A percentile compares a stretch with the other conserved stretches of the same genome.
Conservation (phyloP, 179 eudicot genomes). For the Patellifolia procumbens region DNA sequence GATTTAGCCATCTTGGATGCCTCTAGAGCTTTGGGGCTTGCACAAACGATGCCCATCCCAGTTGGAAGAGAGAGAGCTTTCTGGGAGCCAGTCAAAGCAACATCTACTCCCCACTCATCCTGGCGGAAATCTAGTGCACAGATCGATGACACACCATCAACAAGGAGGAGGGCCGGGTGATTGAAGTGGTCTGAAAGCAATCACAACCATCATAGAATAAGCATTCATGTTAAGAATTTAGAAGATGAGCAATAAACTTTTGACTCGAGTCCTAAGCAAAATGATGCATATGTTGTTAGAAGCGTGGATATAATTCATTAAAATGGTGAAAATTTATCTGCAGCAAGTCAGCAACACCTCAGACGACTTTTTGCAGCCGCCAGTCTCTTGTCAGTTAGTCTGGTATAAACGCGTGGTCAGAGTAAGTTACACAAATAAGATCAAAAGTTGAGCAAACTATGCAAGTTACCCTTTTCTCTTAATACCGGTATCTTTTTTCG, state of each 20-base stretch:
- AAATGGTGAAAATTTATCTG: neutral
- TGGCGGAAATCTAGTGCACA: constrained; percentile 97
- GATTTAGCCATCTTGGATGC: constrained; percentile 91
- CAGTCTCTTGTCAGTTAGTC: too few species aligned
- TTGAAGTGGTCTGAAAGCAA: constrained; percentile 76
- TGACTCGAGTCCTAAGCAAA: neutral
- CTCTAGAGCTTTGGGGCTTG: constrained; percentile 89
- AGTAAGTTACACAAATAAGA: too few species aligned
- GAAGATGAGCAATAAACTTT: neutral
- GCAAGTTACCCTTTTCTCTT: too few species aligned
- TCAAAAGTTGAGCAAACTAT: too few species aligned
- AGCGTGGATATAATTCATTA: constrained; percentile 4
- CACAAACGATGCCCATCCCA: constrained; percentile 90
- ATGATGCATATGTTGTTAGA: neutral
- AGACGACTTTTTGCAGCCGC: neutral
- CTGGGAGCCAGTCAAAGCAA: constrained; percentile 98
- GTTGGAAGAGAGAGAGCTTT: constrained; percentile 98
- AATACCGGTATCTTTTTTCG: too few species aligned
- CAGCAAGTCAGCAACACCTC: neutral
- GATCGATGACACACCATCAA: constrained; percentile 97
- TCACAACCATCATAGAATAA: constrained; percentile 6
- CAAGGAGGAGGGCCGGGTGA: constrained; percentile 92
- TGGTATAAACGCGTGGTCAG: too few species aligned
- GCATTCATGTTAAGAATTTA: neutral
- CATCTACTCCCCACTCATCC: constrained; percentile 99